Conservation (phyloP, 352 stramenopile species). For the Globisporangium sylvaticum region DNA sequence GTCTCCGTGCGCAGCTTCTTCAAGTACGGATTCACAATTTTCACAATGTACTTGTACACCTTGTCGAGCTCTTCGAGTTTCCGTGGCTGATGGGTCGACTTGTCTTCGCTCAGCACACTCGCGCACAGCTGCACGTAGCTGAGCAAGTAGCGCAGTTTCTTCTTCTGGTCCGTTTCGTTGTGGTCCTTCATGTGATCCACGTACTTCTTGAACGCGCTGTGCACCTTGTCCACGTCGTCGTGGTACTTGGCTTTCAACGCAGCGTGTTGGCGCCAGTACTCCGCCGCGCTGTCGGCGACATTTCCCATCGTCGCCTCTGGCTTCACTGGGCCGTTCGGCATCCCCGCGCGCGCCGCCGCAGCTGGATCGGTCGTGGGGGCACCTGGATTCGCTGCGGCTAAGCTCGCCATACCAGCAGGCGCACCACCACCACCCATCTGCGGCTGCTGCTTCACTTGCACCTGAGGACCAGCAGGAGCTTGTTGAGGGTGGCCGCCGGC, state of each 20-base stretch:
- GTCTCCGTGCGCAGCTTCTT: conserved; percentile 84
- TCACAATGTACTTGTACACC: conserved; percentile 89
- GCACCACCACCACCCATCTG: neutral
- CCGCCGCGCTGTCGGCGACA: conserved; percentile 41
- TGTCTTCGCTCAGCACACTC: conserved; percentile 75
- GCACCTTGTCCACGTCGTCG: conserved; percentile 80
- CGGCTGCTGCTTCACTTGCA: conserved; percentile 16
- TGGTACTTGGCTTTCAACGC: conserved; percentile 78
- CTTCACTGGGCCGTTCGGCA: conserved; percentile 7
- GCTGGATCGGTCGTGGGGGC: neutral
- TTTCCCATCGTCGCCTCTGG: conserved; percentile 17
- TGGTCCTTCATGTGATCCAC: conserved; percentile 87
- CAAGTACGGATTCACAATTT: conserved; percentile 84
- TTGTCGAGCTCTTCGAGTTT: conserved; percentile 84
- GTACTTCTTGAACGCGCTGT: conserved; percentile 86
- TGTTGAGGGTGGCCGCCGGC: conserved; percentile 21
- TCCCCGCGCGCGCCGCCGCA: neutral
- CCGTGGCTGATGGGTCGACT: conserved; percentile 59
- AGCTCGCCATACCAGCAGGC: conserved; percentile 18
- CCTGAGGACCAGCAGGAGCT: conserved; percentile 9
- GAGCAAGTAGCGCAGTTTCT: conserved; percentile 79
- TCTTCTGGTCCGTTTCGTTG: conserved; percentile 84
- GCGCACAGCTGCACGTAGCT: conserved; percentile 82
- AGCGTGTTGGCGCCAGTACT: conserved; percentile 79
- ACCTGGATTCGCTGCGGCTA: neutral